Evolutionary conservation across 768 basidiomycete species (phyloP).

Genomic region (Boletus subparvulus): DNA sequence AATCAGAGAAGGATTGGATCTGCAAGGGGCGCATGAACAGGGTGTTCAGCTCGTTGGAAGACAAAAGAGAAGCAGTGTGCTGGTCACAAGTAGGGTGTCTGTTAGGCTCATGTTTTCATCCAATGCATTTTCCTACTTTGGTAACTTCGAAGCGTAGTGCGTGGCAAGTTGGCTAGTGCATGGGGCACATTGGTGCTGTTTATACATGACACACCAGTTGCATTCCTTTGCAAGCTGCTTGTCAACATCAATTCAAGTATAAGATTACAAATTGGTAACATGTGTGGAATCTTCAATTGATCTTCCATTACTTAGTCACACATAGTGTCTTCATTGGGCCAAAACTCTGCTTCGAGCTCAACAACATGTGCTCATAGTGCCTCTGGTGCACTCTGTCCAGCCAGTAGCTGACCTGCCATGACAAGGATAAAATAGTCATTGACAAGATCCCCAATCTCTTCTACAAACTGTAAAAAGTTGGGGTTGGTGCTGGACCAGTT

Average conservation of each 20-base stretch:
- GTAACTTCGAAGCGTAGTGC: background rate
- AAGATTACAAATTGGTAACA: background rate
- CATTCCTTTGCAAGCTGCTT: background rate
- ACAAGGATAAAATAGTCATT: conserved; percentile 38
- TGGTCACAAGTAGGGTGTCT: conserved; percentile 65
- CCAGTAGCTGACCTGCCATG: conserved; percentile 32
- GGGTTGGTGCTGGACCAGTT: conserved; percentile 55
- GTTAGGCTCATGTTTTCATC: too few species aligned
- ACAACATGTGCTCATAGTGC: conserved; percentile 52
- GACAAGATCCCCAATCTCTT: conserved; percentile 47
- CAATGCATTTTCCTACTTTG: conserved; percentile 7
- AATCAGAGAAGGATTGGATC: conserved; percentile 73
- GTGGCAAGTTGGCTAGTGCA: too few species aligned
- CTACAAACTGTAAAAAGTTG: conserved; percentile 55
- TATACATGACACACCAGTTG: background rate
- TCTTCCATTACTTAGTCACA: background rate
- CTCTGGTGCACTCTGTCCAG: conserved; percentile 6
- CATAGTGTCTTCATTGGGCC: conserved; percentile 43
- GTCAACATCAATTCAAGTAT: background rate
- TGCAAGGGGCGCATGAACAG: conserved; percentile 85
- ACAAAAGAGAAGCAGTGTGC: conserved; percentile 70
- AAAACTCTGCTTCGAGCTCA: conserved; percentile 61
- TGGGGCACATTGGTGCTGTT: too few species aligned
- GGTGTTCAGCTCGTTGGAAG: conserved; percentile 72
- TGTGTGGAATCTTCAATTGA: background rate